phyloP scores from a whole-genome alignment of 768 basidiomycete genomes.

The Termitomyces sp. region DNA sequence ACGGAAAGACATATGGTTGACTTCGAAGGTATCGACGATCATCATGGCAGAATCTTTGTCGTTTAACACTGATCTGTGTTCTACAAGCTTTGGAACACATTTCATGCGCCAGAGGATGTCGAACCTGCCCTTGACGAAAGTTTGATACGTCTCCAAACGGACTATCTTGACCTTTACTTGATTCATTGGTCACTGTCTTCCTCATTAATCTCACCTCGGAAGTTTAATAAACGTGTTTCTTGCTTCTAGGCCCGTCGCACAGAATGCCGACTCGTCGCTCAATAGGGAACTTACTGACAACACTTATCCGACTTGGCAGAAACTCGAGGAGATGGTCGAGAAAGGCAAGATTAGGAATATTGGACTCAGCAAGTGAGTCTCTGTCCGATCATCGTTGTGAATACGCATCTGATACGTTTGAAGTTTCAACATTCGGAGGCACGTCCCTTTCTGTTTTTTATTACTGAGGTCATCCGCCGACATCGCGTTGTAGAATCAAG shows the following conservation, averaged over 20 bases:
- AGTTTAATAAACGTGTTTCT: neutral
- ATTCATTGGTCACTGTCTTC: constrained; percentile 62
- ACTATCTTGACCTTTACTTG: constrained; percentile 54
- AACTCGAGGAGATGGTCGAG: constrained; percentile 72
- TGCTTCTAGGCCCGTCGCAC: constrained; percentile 57
- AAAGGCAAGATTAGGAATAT: constrained; percentile 78
- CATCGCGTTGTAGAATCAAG: constrained; percentile 35
- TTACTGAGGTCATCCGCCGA: constrained; percentile 7
- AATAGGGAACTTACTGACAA: constrained; percentile 57
- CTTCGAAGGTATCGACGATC: constrained; percentile 61
- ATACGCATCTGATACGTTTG: neutral
- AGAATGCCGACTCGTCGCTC: constrained; percentile 45
- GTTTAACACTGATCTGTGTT: neutral
- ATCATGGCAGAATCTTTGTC: too few species aligned
- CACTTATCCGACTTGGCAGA: constrained; percentile 78
- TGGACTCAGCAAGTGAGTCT: constrained; percentile 73
- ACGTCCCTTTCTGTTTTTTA: constrained; percentile 13
- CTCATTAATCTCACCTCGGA: neutral
- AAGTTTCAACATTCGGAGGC: constrained; percentile 61
- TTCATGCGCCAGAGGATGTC: constrained; percentile 72
- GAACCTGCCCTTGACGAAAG: constrained; percentile 61
- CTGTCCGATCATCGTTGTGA: neutral
- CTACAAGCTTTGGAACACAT: constrained; percentile 66
- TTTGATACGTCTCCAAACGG: constrained; percentile 7
- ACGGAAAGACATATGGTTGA: constrained; percentile 65